Evolutionary conservation across 2,329 filamentous ascomycete genomes (phyloP).

Genomic region (Xylaria hypoxylon): DNA sequence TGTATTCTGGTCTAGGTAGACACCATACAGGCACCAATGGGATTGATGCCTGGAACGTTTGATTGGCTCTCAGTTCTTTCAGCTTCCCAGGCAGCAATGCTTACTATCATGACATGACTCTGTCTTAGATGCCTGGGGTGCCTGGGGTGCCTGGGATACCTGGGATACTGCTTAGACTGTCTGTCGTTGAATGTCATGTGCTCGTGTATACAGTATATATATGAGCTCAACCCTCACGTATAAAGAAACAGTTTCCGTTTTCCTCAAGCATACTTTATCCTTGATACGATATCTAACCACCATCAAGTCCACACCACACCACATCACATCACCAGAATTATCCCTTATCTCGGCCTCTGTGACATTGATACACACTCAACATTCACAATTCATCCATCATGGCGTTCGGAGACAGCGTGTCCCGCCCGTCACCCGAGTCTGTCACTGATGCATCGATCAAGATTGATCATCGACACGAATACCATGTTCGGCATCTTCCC

Average conservation of each 20-base stretch:
- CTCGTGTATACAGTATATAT: not conserved
- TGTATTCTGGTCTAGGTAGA: no score
- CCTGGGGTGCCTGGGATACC: no score
- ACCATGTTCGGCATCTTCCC: conserved; percentile 66
- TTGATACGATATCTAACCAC: not conserved
- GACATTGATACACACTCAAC: not conserved
- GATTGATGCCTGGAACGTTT: not conserved
- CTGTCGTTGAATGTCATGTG: no score
- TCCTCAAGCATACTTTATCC: not conserved
- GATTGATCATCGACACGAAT: conserved; percentile 50
- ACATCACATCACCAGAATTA: no score
- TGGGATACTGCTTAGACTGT: no score
- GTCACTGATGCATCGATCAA: not conserved
- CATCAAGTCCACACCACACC: not conserved
- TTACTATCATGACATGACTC: no score
- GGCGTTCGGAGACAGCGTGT: not conserved
- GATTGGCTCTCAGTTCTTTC: not conserved
- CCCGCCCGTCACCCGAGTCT: not conserved
- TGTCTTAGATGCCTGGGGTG: not conserved
- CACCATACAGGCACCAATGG: no score
- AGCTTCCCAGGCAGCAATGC: not conserved
- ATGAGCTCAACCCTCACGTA: not conserved
- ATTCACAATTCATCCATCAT: not conserved
- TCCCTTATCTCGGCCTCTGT: conserved; percentile 6
- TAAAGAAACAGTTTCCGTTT: no score